Base-by-base conservation (phyloP, 768 basidiomycete genomes). In the Leccinum obscurum region DNA sequence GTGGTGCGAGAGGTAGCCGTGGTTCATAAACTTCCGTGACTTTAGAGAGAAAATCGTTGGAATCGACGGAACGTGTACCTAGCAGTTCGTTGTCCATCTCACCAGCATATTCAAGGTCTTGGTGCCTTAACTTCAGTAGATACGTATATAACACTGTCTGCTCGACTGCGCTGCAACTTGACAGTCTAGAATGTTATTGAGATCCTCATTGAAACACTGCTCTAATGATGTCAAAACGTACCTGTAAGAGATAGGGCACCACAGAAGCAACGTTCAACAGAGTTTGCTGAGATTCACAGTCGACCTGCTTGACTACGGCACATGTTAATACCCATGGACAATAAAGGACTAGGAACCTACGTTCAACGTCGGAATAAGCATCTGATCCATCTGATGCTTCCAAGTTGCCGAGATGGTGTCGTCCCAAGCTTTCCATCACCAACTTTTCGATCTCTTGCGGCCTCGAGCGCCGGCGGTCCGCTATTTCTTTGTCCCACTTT, bases 401-500 rank as follows among this genome's bases (percentile, higher is more conserved):
- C 39, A 66, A 60, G 30, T 76, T 72, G 24, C 66, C 68, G 6
- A 58, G 66, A 6, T 67, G 69, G 62, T 80, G 78, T 52, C 72
- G 72, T 28, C 67, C 69, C 41, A 81, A 62, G 44, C 78, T 71
- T 52, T 81, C 76, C 39, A 68, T 63, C 57, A 85, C 66, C 34
- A 78, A 56, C 7, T 66, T 60, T 59, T 82, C 79, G 17, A 89
- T 78, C 58, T 85, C 80, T 20, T 64, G 68, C 0, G 93, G 93
- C 46, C 80, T 76, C 9, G 77, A 83, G 52, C 89, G 85, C 51
- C 93, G 81, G 59, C 83, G 83, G 53, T 83, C 82, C 24, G 88
- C 87, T 41, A 91, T 81, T 58, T 87, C 81, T 62, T 83, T 85
- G 68, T 93, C 86, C 85, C 85, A 92, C 63, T 87, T 82, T 55